Percentiles rank a stretch among this genome's conserved stretches.
These are phyloP conservation scores for Phlegmacium glaucopus DNA, from an alignment of 768 basidiomycete species.

Conservation along the genomic window DNA sequence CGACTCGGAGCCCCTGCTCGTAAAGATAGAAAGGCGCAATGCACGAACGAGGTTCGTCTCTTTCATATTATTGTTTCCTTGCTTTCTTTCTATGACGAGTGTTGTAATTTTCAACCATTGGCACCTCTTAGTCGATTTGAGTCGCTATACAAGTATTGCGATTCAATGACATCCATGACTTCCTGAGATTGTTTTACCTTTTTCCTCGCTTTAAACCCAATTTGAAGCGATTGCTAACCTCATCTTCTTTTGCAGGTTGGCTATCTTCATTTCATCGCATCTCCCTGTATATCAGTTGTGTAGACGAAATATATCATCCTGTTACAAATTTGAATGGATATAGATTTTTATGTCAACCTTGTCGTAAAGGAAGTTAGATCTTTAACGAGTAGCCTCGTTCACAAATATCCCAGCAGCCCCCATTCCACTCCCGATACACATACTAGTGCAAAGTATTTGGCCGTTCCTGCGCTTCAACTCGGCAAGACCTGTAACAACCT, in stretches of 20 bases:
- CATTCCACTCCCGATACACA: conserved; percentile 84
- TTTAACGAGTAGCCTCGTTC: conserved; percentile 47
- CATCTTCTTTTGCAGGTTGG: neutral
- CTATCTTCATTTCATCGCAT: neutral
- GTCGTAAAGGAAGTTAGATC: neutral
- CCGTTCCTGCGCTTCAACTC: conserved; percentile 70
- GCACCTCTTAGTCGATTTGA: conserved; percentile 92
- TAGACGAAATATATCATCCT: no score
- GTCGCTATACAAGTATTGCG: conserved; percentile 28
- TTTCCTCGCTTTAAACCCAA: neutral
- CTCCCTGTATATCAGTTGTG: neutral
- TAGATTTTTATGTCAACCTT: neutral
- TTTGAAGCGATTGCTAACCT: conserved; percentile 2
- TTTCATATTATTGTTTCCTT: conserved; percentile 13
- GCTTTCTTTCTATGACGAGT: conserved; percentile 65
- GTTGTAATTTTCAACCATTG: conserved; percentile 73
- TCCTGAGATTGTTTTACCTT: conserved; percentile 51
- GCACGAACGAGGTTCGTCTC: conserved; percentile 24
- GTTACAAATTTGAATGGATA: neutral
- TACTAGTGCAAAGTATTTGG: conserved; percentile 75
- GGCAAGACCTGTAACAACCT: conserved; percentile 85
- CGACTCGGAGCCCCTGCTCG: no score
- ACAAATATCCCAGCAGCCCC: conserved; percentile 81
- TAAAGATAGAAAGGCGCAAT: no score
- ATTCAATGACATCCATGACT: conserved; percentile 82